These are phyloP conservation scores for Ceratonia siliqua DNA, from an alignment of 306 rosid species.

Conservation along the genomic window DNA sequence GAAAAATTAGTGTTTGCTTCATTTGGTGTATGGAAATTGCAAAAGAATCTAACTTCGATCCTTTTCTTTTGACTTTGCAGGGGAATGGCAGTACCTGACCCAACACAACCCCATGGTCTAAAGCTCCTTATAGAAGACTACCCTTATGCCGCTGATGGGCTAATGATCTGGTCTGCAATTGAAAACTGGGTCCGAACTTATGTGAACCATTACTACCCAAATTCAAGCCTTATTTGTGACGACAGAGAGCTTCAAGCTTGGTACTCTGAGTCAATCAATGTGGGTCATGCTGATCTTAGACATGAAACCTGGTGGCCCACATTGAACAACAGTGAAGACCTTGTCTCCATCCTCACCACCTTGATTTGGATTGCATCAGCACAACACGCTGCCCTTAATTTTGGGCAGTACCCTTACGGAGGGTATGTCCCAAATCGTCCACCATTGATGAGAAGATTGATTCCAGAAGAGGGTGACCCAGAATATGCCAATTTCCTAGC, in stretches of 20 bases:
- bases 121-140: slow-evolving; percentile 75
- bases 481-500: slow-evolving; percentile 63
- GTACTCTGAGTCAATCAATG: slow-evolving; percentile 86
- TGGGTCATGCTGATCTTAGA: slow-evolving; percentile 80
- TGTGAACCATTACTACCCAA: slow-evolving; percentile 78
- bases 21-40: slow-evolving; percentile 10
- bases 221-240: slow-evolving; percentile 47
- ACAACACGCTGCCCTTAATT: slow-evolving; percentile 97
- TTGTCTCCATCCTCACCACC: slow-evolving; percentile 66
- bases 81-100: slow-evolving; percentile 88
- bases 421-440: slow-evolving; percentile 96
- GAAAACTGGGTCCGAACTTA: slow-evolving; percentile 76
- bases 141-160: slow-evolving; percentile 88
- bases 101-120: slow-evolving; percentile 81
- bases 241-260: slow-evolving; percentile 87
- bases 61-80: slow-evolving; percentile 35
- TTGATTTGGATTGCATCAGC: slow-evolving; percentile 91
- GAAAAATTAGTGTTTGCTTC: slow-evolving; percentile 15
- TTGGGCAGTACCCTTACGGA: slow-evolving; percentile 94
- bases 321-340: slow-evolving; percentile 57
- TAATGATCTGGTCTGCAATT: slow-evolving; percentile 84
- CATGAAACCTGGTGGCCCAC: slow-evolving; percentile 87
- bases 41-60: slow-evolving; percentile 34
- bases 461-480: slow-evolving; percentile 78
- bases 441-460: slow-evolving; percentile 73